phyloP scores from a whole-genome alignment of 164 flowering plant genomes.

The Annona cherimola region DNA sequence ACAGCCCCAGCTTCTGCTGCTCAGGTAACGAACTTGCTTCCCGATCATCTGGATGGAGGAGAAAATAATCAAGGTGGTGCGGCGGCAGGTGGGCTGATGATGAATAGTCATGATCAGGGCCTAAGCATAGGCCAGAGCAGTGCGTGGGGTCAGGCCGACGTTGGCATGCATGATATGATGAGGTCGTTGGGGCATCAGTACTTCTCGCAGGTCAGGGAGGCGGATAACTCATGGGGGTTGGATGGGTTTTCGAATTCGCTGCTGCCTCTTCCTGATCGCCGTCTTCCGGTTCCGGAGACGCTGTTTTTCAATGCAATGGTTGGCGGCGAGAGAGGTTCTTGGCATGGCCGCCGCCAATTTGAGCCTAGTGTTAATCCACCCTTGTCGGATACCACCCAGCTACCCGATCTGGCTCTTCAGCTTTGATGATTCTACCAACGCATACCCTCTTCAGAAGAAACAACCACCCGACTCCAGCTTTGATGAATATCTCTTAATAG shows the following conservation, averaged over 20 bases:
- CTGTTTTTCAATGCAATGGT: constrained; percentile 3
- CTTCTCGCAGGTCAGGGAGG: constrained; percentile 28
- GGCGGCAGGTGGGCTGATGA: neutral
- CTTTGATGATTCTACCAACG: constrained; percentile 4
- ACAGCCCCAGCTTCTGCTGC: constrained; percentile 7
- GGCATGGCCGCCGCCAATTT: neutral
- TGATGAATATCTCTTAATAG: no score
- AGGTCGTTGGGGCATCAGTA: no score
- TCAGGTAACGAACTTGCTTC: neutral
- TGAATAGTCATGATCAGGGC: neutral
- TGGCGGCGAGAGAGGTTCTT: constrained; percentile 1
- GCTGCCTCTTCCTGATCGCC: neutral
- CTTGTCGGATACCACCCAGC: constrained; percentile 13
- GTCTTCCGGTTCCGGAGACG: neutral
- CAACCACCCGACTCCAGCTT: no score
- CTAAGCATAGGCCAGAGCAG: neutral
- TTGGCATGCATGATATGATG: no score
- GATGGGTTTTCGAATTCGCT: constrained; percentile 10
- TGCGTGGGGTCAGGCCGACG: neutral
- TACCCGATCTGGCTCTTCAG: constrained; percentile 27
- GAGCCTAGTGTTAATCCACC: constrained; percentile 1
- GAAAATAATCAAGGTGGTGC: constrained; percentile 10
- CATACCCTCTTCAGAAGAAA: no score
- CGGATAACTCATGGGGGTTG: constrained; percentile 12
- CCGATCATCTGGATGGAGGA: neutral